These are phyloP conservation scores for Plasmopara muralis DNA, from an alignment of 352 stramenopile genomes.

Conservation along the genomic window DNA sequence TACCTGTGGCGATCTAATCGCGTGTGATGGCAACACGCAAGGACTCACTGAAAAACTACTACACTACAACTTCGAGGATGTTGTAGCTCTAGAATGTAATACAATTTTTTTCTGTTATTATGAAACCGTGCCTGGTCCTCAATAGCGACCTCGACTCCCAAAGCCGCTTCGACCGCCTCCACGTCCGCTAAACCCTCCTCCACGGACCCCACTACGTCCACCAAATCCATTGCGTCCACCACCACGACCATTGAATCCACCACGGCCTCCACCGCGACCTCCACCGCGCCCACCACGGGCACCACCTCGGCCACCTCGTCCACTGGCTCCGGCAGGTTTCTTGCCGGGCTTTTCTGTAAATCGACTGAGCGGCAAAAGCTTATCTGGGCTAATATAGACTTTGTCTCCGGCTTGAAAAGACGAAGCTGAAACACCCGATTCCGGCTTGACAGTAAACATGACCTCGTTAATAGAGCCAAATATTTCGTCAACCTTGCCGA, in stretches of 20 bases:
- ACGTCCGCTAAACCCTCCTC: conserved; percentile 38
- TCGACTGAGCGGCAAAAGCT: conserved; percentile 91
- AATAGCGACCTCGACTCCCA: conserved; percentile 1
- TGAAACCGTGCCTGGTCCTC: no score
- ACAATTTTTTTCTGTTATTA: no score
- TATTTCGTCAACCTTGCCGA: conserved; percentile 99
- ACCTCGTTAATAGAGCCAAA: conserved; percentile 95
- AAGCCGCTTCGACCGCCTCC: conserved; percentile 17
- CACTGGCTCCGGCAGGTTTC: conserved; percentile 35
- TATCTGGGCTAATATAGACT: conserved; percentile 96
- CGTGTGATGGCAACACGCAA: no score
- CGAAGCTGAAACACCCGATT: conserved; percentile 89
- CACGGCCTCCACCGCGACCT: conserved; percentile 31
- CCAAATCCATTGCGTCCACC: conserved; percentile 26
- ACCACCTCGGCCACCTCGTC: conserved; percentile 39
- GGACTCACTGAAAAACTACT: no score
- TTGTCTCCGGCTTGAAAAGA: conserved; percentile 97
- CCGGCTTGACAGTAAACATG: conserved; percentile 96
- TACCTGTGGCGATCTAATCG: no score
- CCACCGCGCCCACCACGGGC: conserved; percentile 31
- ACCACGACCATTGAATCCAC: conserved; percentile 38
- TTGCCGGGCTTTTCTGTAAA: conserved; percentile 93
- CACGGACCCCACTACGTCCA: conserved; percentile 12
- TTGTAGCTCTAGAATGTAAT: no score
- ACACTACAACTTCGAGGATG: no score